Evolutionary conservation across 169 alveolate genomes (phyloP).

Genomic region (Plasmodium cynomolgi): DNA sequence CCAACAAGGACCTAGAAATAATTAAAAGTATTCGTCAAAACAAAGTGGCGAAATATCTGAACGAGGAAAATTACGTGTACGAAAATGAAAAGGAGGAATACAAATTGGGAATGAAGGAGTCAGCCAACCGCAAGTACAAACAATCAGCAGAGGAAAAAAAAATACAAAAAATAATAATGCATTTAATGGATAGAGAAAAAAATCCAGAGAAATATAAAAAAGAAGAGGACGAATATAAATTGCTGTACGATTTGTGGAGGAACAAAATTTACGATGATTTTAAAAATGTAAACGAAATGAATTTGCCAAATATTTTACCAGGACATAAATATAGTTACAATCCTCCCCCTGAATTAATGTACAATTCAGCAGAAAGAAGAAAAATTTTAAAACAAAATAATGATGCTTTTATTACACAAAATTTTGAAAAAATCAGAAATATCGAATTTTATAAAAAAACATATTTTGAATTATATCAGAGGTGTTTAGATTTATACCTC

Average conservation of each 20-base stretch:
- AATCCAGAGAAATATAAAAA: conserved; percentile 37
- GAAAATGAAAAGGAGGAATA: conserved; percentile 75
- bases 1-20: conserved; percentile 51
- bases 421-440: conserved; percentile 45
- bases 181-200: conserved; percentile 33
- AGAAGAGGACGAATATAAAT: not conserved
- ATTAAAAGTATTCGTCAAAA: conserved; percentile 60
- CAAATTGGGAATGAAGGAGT: conserved; percentile 10
- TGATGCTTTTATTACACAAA: conserved; percentile 43
- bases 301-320: conserved; percentile 62
- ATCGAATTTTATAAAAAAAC: conserved; percentile 61
- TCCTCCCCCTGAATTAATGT: conserved; percentile 72
- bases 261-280: conserved; percentile 56
- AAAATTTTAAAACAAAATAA: conserved; percentile 47
- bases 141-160: conserved; percentile 16
- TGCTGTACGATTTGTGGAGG: conserved; percentile 61
- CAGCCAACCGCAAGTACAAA: conserved; percentile 13
- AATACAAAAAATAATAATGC: conserved; percentile 8
- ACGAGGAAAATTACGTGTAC: conserved; percentile 41
- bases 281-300: conserved; percentile 28
- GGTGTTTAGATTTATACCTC: conserved; percentile 67
- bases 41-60: conserved; percentile 34
- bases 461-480: conserved; percentile 66
- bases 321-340: conserved; percentile 75
- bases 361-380: conserved; percentile 20